phyloP scores from a whole-genome alignment of 106 monocot genomes.

The Cymbidium sinense region DNA sequence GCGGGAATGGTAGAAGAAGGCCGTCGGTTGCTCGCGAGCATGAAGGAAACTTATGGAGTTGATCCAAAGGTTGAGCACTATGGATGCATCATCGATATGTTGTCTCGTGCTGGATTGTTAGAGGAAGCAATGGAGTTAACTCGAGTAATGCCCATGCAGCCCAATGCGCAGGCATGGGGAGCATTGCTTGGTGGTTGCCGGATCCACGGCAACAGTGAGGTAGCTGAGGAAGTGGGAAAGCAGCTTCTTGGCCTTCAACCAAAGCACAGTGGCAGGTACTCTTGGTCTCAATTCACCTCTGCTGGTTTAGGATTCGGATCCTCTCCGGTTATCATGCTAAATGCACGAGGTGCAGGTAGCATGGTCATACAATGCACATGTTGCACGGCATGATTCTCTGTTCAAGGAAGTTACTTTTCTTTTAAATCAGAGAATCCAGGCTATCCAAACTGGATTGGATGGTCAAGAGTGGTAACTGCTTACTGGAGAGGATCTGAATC shows the following conservation, averaged over 20 bases:
- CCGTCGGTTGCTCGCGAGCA: conserved; percentile 25
- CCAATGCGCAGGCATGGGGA: conserved; percentile 46
- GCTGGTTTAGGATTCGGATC: too few species aligned
- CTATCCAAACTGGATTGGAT: too few species aligned
- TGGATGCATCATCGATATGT: conserved; percentile 53
- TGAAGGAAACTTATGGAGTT: conserved; percentile 25
- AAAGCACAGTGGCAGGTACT: conserved; percentile 50
- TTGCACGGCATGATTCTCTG: too few species aligned
- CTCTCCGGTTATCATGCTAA: too few species aligned
- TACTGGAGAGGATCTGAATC: too few species aligned
- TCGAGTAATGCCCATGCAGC: conserved; percentile 48
- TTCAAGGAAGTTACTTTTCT: too few species aligned
- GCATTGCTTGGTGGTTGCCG: conserved; percentile 51
- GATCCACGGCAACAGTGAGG: conserved; percentile 34
- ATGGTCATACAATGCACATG: too few species aligned
- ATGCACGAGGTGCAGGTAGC: too few species aligned
- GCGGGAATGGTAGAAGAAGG: conserved; percentile 43
- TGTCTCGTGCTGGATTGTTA: conserved; percentile 40
- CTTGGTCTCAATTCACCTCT: neutral
- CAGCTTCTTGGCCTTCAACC: conserved; percentile 47
- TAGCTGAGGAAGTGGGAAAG: conserved; percentile 34
- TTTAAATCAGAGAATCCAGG: too few species aligned
- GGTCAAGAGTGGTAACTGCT: too few species aligned
- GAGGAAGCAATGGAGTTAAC: conserved; percentile 36
- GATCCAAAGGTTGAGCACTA: conserved; percentile 41